Conservation (phyloP, 2,329 filamentous ascomycete genomes). For the Penicillium aurantiogriseum region DNA sequence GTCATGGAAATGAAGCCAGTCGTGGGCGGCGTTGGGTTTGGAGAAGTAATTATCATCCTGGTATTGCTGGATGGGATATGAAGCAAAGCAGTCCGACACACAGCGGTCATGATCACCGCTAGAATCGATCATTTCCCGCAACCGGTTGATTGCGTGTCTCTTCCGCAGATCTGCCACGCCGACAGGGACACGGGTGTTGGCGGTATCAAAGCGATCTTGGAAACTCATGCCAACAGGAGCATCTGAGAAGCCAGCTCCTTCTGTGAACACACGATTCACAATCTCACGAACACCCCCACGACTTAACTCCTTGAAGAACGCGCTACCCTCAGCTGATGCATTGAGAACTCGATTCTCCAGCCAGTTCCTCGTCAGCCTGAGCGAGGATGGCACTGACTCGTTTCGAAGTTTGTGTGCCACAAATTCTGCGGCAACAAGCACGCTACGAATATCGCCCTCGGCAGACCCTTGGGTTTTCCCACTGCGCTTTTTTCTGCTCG, state of each 20-base stretch:
- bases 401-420: conserved; percentile 59
- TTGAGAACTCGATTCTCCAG: conserved; percentile 58
- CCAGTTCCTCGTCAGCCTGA: conserved; percentile 57
- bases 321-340: conserved; percentile 53
- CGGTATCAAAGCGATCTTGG: conserved; percentile 33
- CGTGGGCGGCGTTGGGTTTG: conserved; percentile 83
- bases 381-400: conserved; percentile 34
- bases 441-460: conserved; percentile 60
- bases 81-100: conserved; percentile 71
- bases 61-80: conserved; percentile 82
- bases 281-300: conserved; percentile 64
- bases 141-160: conserved; percentile 56
- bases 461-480: conserved; percentile 46
- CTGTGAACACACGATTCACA: conserved; percentile 64
- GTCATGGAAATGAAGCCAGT: conserved; percentile 96
- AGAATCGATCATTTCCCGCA: conserved; percentile 62
- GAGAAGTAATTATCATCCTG: conserved; percentile 90
- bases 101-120: conserved; percentile 63
- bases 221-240: conserved; percentile 40
- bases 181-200: conserved; percentile 36
- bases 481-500: conserved; percentile 53
- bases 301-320: conserved; percentile 58
- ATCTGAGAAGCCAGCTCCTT: conserved; percentile 61
- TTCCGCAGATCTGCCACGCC: conserved; percentile 62
- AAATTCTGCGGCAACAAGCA: conserved; percentile 66